Conservation (phyloP, 108 stramenopile genomes). For the Conticribra guillardii region DNA sequence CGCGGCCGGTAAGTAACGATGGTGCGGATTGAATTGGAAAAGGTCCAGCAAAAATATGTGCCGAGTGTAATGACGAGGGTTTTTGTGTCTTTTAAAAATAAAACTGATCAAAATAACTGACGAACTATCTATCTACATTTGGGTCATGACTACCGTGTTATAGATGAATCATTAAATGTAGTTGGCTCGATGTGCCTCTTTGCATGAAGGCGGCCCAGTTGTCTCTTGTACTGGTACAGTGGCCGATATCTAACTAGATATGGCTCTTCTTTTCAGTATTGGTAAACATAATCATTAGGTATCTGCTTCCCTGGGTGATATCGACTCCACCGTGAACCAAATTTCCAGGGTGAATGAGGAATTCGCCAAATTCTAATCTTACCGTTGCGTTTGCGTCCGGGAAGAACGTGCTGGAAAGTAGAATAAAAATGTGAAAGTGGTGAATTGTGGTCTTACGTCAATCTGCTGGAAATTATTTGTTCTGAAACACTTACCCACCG, state of each 20-base stretch:
- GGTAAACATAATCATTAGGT: slow-evolving; percentile 78
- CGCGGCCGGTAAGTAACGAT: too few relatives aligned
- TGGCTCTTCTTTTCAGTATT: slow-evolving; percentile 17
- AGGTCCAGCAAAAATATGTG: too few relatives aligned
- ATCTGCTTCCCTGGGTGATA: slow-evolving; percentile 66
- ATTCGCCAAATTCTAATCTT: slow-evolving; percentile 70
- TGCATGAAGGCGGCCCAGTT: too few relatives aligned
- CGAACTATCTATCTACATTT: too few relatives aligned
- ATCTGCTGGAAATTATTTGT: neutral
- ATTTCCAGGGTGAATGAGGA: slow-evolving; percentile 75
- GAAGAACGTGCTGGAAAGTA: slow-evolving; percentile 54
- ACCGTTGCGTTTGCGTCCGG: slow-evolving; percentile 60
- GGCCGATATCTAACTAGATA: neutral
- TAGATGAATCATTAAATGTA: too few relatives aligned
- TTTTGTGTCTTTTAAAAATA: too few relatives aligned
- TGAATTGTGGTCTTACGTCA: neutral
- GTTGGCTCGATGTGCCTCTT: too few relatives aligned
- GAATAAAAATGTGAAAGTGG: slow-evolving; percentile 1
- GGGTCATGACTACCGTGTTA: too few relatives aligned
- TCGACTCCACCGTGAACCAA: slow-evolving; percentile 72
- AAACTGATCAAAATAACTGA: too few relatives aligned
- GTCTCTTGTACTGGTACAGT: too few relatives aligned
- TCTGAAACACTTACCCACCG: slow-evolving; percentile 63
- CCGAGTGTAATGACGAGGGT: too few relatives aligned
- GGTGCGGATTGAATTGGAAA: too few relatives aligned